Evolutionary conservation across 345 rosid species (phyloP), one percentile per base, ranked within the genome.

Genomic region (Eucalyptus curtisii): DNA sequence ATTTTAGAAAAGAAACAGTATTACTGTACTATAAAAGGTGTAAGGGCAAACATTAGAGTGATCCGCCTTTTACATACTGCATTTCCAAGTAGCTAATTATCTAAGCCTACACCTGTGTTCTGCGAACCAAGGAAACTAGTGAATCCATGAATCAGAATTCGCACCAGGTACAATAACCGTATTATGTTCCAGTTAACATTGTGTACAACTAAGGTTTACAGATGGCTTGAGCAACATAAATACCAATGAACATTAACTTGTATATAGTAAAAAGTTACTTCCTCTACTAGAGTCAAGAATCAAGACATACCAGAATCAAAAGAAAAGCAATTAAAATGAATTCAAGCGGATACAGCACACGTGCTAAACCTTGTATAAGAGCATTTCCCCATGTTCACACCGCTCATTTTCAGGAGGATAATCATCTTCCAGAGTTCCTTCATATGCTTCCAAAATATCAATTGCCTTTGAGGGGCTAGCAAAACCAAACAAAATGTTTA

Each of bases 341-440:
- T 40, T 37, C 47, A 40, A 40, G 30, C 3, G 3, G 30, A 4
- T 76, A 76, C 47, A 40, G 27, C 30, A 76, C 47, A 3, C 8
- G 7, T 40, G 84, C 27, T 10, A 85, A 94, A 98, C 99, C 99
- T 98, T 98, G 90, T 98, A 98, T 71, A 97, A 91, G 90, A 97
- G 97, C 99, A 98, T 97, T 94, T 98, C 99, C 76, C 99, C 96
- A 92, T 97, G 99, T 90, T 98, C 99, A 90, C 95, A 93, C 25
- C 96, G 96, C 92, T 97, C 99, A 93, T 95, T 96, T 86, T 97
- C 99, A 4, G 99, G 99, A 76, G 99, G 99, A 91, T 95, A 93
- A 93, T 97, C 99, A 93, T 96, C 99, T 90, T 98, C 99, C 79
- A 97, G 93, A 68, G 99, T 98, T 90, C 99, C 99, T 94, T 98